phyloP scores from a whole-genome alignment of 768 basidiomycete species.

The Dioszegia hungarica region DNA sequence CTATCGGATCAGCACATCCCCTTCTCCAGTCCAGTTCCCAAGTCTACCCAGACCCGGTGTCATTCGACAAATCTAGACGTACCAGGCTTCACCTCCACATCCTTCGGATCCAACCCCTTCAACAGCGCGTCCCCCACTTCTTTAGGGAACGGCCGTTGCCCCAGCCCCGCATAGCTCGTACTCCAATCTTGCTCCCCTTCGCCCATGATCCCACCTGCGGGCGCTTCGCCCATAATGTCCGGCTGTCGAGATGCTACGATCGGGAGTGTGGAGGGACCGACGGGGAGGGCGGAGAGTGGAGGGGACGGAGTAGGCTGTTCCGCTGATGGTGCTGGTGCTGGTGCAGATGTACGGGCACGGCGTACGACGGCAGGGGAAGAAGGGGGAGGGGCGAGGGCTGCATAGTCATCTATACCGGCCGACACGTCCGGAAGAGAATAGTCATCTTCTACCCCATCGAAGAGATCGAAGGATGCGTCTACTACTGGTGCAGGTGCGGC shows the following conservation, averaged over 20 bases:
- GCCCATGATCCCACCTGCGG: not conserved
- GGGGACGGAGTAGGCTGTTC: conserved; percentile 15
- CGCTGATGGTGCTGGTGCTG: not conserved
- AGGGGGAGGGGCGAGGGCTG: conserved; percentile 11
- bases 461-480: conserved; percentile 8
- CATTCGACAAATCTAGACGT: no score
- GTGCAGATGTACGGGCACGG: not conserved
- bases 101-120: conserved; percentile 66
- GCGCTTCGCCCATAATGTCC: conserved; percentile 1
- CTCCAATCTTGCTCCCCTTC: not conserved
- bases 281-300: conserved; percentile 12
- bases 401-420: conserved; percentile 26
- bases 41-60: no score
- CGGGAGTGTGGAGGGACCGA: conserved; percentile 1
- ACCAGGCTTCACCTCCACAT: conserved; percentile 95
- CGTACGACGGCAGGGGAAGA: conserved; percentile 1
- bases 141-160: conserved; percentile 60
- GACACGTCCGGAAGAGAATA: conserved; percentile 10
- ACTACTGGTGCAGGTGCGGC: not conserved
- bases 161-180: conserved; percentile 4
- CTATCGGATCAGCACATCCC: conserved; percentile 51
- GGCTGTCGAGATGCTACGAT: not conserved
- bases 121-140: conserved; percentile 69
- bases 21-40: no score
- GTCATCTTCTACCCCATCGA: conserved; percentile 9